phyloP scores from a whole-genome alignment of 768 basidiomycete species.

The Myochromella boudieri region DNA sequence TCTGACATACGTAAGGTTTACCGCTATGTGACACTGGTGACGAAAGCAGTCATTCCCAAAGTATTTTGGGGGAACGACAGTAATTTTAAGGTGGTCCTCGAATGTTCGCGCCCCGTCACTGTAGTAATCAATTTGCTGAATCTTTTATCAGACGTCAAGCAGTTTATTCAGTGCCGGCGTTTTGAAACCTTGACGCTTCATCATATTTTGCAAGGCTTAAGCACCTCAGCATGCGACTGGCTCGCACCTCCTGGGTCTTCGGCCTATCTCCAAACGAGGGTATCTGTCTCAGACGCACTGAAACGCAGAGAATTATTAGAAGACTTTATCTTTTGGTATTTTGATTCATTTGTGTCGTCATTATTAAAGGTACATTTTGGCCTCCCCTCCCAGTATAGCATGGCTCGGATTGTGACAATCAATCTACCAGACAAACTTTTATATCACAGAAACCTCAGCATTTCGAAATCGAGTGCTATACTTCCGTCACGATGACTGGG shows the following conservation, averaged over 20 bases:
- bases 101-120: conserved; percentile 40
- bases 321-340: conserved; percentile 94
- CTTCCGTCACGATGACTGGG: conserved; percentile 95
- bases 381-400: conserved; percentile 1
- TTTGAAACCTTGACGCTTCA: conserved; percentile 83
- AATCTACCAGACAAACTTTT: conserved; percentile 77
- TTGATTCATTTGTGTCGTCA: conserved; percentile 80
- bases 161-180: conserved; percentile 75
- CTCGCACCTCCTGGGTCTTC: conserved; percentile 46
- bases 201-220: conserved; percentile 72
- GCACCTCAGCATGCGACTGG: conserved; percentile 79
- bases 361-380: conserved; percentile 63
- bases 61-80: conserved; percentile 73
- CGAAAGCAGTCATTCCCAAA: conserved; percentile 69
- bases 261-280: conserved; percentile 41
- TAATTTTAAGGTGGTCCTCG: conserved; percentile 62
- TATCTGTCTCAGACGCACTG: conserved; percentile 62
- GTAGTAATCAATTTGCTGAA: not conserved
- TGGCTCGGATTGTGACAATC: not conserved
- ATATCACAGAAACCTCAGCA: conserved; percentile 88
- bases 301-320: conserved; percentile 82
- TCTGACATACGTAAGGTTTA: conserved; percentile 68
- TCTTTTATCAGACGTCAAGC: conserved; percentile 56
- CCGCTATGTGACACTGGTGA: conserved; percentile 61
- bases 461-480: conserved; percentile 83